phyloP scores from a whole-genome alignment of 148 eudicot genomes.

The Vaccinium darrowii region DNA sequence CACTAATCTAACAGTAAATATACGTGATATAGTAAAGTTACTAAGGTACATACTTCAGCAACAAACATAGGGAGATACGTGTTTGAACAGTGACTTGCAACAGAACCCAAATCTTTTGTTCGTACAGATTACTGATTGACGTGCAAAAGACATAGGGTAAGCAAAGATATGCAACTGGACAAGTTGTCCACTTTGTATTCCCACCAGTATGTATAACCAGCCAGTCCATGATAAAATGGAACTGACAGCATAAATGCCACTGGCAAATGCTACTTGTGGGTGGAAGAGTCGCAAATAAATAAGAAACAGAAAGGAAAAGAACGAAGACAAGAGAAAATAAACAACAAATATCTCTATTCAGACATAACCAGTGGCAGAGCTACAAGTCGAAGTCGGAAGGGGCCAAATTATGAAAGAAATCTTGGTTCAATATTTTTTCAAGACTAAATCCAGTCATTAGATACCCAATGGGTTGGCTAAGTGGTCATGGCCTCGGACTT shows the following conservation, averaged over 20 bases:
- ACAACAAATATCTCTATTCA: neutral
- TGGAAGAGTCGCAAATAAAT: neutral
- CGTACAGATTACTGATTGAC: neutral
- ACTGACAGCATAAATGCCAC: neutral
- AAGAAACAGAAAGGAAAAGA: too few relatives aligned
- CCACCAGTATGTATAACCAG: neutral
- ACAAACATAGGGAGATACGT: neutral
- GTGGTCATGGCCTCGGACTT: too few relatives aligned
- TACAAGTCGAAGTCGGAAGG: too few relatives aligned
- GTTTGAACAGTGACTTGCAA: neutral
- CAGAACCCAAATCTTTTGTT: neutral
- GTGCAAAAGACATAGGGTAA: neutral
- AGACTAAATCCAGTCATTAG: too few relatives aligned
- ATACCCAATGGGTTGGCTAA: too few relatives aligned
- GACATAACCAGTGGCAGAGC: too few relatives aligned
- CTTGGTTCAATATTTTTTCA: too few relatives aligned
- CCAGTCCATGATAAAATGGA: neutral
- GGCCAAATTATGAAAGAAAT: too few relatives aligned
- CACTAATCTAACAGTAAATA: neutral
- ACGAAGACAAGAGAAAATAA: neutral
- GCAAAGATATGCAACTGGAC: neutral
- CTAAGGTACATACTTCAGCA: neutral
- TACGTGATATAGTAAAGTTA: neutral
- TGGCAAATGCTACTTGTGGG: neutral
- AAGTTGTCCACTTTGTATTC: neutral